Conservation (phyloP, 441 rosid genomes). For the Flueggea neowawraea region DNA sequence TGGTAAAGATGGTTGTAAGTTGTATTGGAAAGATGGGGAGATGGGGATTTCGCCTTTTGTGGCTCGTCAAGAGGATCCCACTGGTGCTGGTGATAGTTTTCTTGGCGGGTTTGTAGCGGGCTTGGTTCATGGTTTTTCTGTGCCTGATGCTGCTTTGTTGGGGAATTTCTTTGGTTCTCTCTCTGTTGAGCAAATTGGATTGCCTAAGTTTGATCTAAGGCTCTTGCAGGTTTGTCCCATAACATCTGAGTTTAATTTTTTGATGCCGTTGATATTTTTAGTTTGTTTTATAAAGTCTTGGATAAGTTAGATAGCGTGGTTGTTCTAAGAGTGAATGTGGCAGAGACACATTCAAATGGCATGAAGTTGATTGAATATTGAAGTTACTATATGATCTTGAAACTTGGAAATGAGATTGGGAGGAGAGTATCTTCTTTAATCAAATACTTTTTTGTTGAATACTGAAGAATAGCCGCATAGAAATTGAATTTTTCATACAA, state of each 20-base stretch:
- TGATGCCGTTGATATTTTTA: not conserved
- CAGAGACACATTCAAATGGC: too few relatives aligned
- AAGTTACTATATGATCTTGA: too few relatives aligned
- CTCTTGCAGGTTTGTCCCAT: slow-evolving; percentile 61
- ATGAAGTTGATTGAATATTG: too few relatives aligned
- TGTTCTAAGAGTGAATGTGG: too few relatives aligned
- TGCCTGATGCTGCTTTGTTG: slow-evolving; percentile 82
- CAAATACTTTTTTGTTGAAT: too few relatives aligned
- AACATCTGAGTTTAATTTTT: not conserved
- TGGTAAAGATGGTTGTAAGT: slow-evolving; percentile 74
- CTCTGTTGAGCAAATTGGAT: slow-evolving; percentile 82
- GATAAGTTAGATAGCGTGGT: too few relatives aligned
- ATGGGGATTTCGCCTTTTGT: slow-evolving; percentile 47
- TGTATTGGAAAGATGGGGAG: slow-evolving; percentile 55
- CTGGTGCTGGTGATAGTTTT: slow-evolving; percentile 93
- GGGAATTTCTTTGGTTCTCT: slow-evolving; percentile 88
- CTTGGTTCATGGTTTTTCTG: slow-evolving; percentile 63
- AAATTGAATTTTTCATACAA: too few relatives aligned
- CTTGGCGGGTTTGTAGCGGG: slow-evolving; percentile 80
- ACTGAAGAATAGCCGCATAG: too few relatives aligned
- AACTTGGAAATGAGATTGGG: too few relatives aligned
- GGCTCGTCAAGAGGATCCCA: slow-evolving; percentile 84
- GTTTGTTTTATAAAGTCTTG: not conserved
- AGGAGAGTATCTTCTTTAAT: too few relatives aligned
- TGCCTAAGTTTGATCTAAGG: slow-evolving; percentile 58